phyloP scores from a whole-genome alignment of 1,139 yeast genomes.

The Pichia sp. region DNA sequence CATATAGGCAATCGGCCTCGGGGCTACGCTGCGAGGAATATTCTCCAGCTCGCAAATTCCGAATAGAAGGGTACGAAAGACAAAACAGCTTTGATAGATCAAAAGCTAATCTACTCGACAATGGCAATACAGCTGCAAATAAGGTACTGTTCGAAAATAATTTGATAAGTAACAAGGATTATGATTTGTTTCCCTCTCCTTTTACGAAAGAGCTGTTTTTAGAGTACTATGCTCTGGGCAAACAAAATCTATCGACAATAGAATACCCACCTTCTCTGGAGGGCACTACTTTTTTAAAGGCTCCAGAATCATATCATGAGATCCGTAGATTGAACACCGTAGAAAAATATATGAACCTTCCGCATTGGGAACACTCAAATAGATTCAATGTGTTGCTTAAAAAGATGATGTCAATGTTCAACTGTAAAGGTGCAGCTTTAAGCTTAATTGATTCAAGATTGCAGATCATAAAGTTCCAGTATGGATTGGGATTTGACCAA shows the following conservation, averaged over 20 bases:
- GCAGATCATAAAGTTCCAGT: conserved; percentile 48
- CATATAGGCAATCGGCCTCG: not conserved
- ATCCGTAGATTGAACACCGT: conserved; percentile 40
- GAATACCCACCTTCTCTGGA: conserved; percentile 53
- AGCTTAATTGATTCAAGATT: conserved; percentile 49
- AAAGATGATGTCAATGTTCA: conserved; percentile 37
- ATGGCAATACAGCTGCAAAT: not conserved
- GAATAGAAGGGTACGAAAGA: not conserved
- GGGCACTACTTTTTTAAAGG: conserved; percentile 47
- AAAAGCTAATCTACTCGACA: not conserved
- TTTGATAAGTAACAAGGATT: conserved; percentile 1
- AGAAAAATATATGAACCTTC: conserved; percentile 37
- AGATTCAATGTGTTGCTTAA: conserved; percentile 40
- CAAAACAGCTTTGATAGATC: not conserved
- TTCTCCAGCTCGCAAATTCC: conserved; percentile 2
- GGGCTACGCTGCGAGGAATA: not conserved
- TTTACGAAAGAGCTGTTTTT: conserved; percentile 57
- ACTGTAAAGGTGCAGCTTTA: conserved; percentile 51
- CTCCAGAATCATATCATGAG: conserved; percentile 56
- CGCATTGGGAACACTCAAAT: conserved; percentile 48
- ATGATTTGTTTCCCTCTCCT: conserved; percentile 15
- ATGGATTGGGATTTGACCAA: conserved; percentile 43
- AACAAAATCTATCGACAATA: conserved; percentile 52
- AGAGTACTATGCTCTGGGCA: conserved; percentile 59
- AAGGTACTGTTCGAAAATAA: not conserved